phyloP scores from a whole-genome alignment of 164 flowering plant species.

The Vitis riparia region DNA sequence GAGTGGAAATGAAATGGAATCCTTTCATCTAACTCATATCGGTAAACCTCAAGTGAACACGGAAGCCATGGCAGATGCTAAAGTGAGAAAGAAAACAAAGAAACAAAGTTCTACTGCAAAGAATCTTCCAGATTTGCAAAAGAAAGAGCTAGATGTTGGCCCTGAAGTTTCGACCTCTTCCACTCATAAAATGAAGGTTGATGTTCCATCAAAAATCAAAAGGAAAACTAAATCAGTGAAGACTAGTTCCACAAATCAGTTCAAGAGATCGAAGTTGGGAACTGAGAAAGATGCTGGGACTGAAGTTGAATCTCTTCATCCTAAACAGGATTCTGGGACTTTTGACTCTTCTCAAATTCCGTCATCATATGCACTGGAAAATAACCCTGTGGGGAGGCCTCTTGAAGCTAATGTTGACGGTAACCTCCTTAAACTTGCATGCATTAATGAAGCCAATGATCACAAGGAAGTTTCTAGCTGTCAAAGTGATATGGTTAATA shows the following conservation, averaged over 20 bases:
- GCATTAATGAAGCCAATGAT: conserved; percentile 11
- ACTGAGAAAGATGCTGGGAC: conserved; percentile 5
- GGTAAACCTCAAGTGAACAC: conserved; percentile 10
- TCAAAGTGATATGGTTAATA: conserved; percentile 25
- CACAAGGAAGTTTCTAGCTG: conserved; percentile 10
- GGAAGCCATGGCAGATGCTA: conserved; percentile 16
- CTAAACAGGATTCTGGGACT: not conserved
- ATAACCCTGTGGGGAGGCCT: conserved; percentile 4
- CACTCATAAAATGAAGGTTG: conserved; percentile 15
- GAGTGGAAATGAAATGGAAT: conserved; percentile 16
- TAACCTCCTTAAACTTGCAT: conserved; percentile 5
- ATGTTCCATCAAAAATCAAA: conserved; percentile 13
- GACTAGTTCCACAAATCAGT: conserved; percentile 13
- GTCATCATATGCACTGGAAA: conserved; percentile 10
- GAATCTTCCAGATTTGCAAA: conserved; percentile 11
- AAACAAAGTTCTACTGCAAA: conserved; percentile 15
- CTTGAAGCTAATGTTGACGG: conserved; percentile 6
- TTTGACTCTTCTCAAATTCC: conserved; percentile 3
- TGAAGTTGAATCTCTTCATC: conserved; percentile 9
- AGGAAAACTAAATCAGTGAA: conserved; percentile 20
- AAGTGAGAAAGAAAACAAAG: conserved; percentile 32
- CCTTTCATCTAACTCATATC: conserved; percentile 16
- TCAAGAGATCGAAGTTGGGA: not conserved
- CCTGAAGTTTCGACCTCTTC: conserved; percentile 11
- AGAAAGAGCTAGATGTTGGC: conserved; percentile 14